Base-by-base conservation (phyloP, 2,329 filamentous ascomycete species). In the Trichoderma koningiopsis region DNA sequence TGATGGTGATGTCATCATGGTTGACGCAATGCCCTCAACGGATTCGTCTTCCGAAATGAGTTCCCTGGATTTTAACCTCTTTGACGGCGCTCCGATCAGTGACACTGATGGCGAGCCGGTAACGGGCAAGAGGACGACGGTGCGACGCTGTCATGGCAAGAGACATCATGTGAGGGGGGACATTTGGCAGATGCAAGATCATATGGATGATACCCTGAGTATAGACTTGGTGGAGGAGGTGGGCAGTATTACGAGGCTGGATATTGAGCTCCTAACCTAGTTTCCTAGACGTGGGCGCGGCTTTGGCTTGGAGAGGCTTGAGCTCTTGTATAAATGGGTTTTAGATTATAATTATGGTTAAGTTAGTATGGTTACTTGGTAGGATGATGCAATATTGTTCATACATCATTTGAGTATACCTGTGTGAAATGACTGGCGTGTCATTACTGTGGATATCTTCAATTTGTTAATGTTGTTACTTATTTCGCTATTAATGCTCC, bases 161-260 rank as follows among this genome's bases (percentile, higher is more conserved):
- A 58, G 64, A 29, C 56, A 43, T 4, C 64, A 37, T 22, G 22
- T 70, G 19, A 56, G 60, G n/a, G 61, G 57, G 31, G 59, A 69
- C 49, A 61, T 66, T n/a, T 53, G 61, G 68, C 27, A 70, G 57
- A 58, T 70, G 64, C 62, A 67, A 40, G 68, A 72, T 27, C 61
- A 71, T 49, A 72, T 71, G 71, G 75, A 72, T 47, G 73, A 74
- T 33, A 75, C 70, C 16, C 68, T 76, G 33, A 75, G 72, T 47
- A 70, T 76, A 63, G 77, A 78, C 70, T 68, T 80, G 52, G 76
- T 80, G 16, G 79, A 80, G 70, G 77, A 80, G 62, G 64, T 79
- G 27, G 76, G 73, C n/a, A 79, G 78, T 13, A 76, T 81, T 67
- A 75, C 77, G 35, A 77, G 79, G 71, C 75, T 83, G 59, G 78